These are phyloP conservation scores for Hamiltosporidium tvaerminnensis DNA, from an alignment of 371 early-diverging fungal species.

Conservation along the genomic window DNA sequence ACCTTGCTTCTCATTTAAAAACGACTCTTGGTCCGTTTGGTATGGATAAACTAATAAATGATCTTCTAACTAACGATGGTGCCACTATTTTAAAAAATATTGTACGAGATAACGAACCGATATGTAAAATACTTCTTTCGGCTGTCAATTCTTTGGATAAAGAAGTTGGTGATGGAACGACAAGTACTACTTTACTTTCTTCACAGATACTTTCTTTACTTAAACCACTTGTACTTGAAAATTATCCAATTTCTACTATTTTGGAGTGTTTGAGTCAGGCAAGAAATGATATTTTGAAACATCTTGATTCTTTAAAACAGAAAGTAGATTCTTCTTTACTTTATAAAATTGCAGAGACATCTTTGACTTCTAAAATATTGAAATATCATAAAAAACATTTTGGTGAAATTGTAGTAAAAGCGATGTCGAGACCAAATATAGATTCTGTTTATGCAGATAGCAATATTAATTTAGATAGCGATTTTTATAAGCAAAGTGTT, in stretches of 20 bases:
- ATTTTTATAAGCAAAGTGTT: background rate
- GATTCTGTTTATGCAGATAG: constrained; percentile 68
- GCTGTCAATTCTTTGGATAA: constrained; percentile 95
- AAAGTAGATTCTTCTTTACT: constrained; percentile 55
- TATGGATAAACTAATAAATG: constrained; percentile 93
- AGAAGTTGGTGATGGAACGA: constrained; percentile 99
- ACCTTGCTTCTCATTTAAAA: constrained; percentile 79
- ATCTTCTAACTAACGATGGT: constrained; percentile 97
- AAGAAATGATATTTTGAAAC: constrained; percentile 56
- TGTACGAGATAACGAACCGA: constrained; percentile 84
- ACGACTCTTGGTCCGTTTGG: constrained; percentile 96
- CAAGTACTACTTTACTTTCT: constrained; percentile 87
- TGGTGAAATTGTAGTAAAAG: constrained; percentile 91
- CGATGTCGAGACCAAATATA: constrained; percentile 70
- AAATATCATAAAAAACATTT: constrained; percentile 87
- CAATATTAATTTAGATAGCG: background rate
- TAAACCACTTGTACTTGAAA: constrained; percentile 77
- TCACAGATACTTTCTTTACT: constrained; percentile 82
- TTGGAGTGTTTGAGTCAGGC: constrained; percentile 77
- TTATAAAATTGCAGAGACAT: constrained; percentile 81
- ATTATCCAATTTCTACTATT: constrained; percentile 75
- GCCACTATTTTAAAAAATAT: constrained; percentile 94
- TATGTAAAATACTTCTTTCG: constrained; percentile 84
- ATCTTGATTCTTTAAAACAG: constrained; percentile 12
- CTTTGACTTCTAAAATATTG: constrained; percentile 92